phyloP scores from a whole-genome alignment of 2,329 filamentous ascomycete species.

The Whalleya microplaca region DNA sequence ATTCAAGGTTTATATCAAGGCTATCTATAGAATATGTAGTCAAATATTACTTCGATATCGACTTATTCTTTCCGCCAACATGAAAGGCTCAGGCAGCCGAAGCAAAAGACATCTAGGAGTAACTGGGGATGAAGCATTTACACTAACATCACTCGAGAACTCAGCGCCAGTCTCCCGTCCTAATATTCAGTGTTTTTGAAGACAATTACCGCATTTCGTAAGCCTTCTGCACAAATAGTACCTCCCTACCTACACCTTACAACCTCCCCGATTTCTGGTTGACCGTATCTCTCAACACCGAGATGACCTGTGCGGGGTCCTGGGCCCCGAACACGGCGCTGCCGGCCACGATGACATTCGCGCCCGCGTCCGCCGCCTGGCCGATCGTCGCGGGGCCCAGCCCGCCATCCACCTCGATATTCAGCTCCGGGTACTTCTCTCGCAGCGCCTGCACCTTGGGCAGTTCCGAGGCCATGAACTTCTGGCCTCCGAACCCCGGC shows the following conservation, averaged over 20 bases:
- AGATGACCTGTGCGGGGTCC: constrained; percentile 85
- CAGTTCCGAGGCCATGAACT: constrained; percentile 95
- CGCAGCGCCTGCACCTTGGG: constrained; percentile 89
- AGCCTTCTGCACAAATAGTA: too few relatives aligned
- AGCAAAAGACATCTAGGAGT: too few relatives aligned
- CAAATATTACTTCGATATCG: too few relatives aligned
- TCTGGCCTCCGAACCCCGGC: constrained; percentile 96
- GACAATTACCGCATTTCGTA: not conserved
- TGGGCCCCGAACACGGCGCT: constrained; percentile 94
- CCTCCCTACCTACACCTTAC: constrained; percentile 25
- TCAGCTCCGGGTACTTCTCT: constrained; percentile 82
- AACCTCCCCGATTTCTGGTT: constrained; percentile 58
- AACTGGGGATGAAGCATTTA: too few relatives aligned
- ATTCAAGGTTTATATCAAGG: not conserved
- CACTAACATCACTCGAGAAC: too few relatives aligned
- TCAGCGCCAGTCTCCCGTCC: too few relatives aligned
- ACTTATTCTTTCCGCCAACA: too few relatives aligned
- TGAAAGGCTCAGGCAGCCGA: too few relatives aligned
- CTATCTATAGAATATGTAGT: too few relatives aligned
- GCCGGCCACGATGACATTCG: constrained; percentile 97
- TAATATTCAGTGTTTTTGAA: too few relatives aligned
- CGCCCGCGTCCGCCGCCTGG: constrained; percentile 90
- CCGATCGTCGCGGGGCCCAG: constrained; percentile 88
- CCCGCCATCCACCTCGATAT: constrained; percentile 97
- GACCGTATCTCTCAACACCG: constrained; percentile 78